A percentile compares a stretch with the other conserved stretches of the same genome.
Evolutionary conservation across 2,329 filamentous ascomycete genomes (phyloP).

Genomic region (Fusarium liriodendri): DNA sequence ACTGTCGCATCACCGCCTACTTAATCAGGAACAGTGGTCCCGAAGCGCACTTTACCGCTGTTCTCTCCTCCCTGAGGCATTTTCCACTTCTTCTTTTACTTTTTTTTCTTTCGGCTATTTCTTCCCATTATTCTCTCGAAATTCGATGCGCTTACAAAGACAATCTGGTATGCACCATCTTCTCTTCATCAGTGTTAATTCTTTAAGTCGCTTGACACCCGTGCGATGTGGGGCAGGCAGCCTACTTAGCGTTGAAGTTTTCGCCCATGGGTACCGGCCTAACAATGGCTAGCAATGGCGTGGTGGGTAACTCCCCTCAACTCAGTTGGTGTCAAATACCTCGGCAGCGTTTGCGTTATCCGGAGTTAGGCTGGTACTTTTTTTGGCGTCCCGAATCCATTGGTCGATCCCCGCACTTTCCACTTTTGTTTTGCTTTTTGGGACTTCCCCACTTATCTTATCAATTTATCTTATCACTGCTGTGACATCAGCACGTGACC

Average conservation of each 20-base stretch:
- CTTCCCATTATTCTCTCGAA: background rate
- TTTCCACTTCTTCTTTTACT: background rate
- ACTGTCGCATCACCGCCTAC: background rate
- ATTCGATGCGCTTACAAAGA: background rate
- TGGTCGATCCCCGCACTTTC: background rate
- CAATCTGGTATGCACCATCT: background rate
- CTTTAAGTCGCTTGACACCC: background rate
- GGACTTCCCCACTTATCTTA: no score
- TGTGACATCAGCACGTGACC: background rate
- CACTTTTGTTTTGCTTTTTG: background rate
- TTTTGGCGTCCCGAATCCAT: background rate
- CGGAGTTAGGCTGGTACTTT: background rate
- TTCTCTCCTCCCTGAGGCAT: background rate
- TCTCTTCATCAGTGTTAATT: background rate
- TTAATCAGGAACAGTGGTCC: background rate
- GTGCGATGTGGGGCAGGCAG: background rate
- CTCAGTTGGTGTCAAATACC: background rate
- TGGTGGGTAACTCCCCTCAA: background rate
- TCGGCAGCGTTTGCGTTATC: background rate
- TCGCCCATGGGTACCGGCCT: background rate
- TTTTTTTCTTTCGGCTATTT: background rate
- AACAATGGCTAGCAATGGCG: background rate
- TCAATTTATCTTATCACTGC: background rate
- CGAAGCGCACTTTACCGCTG: background rate
- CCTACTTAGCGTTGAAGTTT: background rate